A percentile compares a stretch with the other conserved stretches of the same genome.
phyloP scores from a whole-genome alignment of 2,329 filamentous ascomycete genomes.

The Lojkania enalia region DNA sequence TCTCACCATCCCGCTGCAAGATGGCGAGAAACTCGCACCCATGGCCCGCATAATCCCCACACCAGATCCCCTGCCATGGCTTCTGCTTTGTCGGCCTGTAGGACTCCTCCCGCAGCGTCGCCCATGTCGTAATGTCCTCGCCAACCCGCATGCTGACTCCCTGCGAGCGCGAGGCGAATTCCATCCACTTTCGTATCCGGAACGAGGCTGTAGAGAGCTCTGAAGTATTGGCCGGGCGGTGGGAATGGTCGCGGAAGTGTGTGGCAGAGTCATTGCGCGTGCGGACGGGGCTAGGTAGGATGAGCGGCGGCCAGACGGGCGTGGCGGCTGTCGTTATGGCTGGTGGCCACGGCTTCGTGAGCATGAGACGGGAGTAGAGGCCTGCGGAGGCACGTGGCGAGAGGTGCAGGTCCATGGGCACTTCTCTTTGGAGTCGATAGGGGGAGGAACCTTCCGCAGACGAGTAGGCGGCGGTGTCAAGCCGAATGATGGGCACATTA shows the following conservation, averaged over 20 bases:
- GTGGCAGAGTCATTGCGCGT: constrained; percentile 55
- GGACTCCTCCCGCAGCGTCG: constrained; percentile 71
- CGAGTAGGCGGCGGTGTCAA: constrained; percentile 40
- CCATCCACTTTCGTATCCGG: constrained; percentile 74
- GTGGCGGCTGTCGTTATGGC: constrained; percentile 42
- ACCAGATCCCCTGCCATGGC: constrained; percentile 89
- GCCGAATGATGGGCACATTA: constrained; percentile 66
- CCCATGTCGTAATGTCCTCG: constrained; percentile 63
- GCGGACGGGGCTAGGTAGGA: constrained; percentile 66
- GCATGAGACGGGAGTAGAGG: constrained; percentile 69
- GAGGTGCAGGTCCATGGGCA: constrained; percentile 51
- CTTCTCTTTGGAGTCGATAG: constrained; percentile 55
- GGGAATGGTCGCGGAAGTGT: constrained; percentile 49
- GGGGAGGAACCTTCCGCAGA: constrained; percentile 20
- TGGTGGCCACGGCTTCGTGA: constrained; percentile 59
- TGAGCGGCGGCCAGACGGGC: constrained; percentile 72
- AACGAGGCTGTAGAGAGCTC: constrained; percentile 73
- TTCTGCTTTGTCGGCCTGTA: constrained; percentile 81
- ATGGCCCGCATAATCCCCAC: constrained; percentile 85
- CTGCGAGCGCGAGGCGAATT: constrained; percentile 54
- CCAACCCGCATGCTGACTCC: constrained; percentile 48
- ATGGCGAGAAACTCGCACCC: constrained; percentile 87
- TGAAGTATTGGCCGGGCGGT: constrained; percentile 55
- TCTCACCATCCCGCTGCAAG: constrained; percentile 66
- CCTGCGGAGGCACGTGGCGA: constrained; percentile 28